A percentile compares a stretch with the other conserved stretches of the same genome.
These are phyloP conservation scores for Lachnellula occidentalis DNA, from an alignment of 2,329 filamentous ascomycete genomes.

Conservation along the genomic window DNA sequence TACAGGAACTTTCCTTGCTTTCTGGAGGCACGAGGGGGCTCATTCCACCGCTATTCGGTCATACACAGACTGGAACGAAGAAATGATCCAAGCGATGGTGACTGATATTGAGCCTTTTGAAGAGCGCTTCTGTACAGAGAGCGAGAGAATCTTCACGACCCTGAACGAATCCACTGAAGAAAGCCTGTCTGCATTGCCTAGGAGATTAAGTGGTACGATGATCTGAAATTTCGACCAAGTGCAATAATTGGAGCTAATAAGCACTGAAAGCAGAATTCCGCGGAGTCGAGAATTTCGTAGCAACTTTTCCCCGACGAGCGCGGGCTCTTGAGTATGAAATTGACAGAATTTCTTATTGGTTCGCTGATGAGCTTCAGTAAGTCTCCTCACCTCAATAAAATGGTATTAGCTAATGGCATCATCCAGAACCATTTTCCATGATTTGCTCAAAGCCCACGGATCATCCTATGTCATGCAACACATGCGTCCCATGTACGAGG, in stretches of 20 bases:
- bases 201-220: constrained; percentile 3
- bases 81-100: constrained; percentile 12
- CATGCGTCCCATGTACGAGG: constrained; percentile 12
- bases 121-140: not conserved
- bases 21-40: constrained; percentile 10
- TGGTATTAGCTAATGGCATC: not conserved
- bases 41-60: not conserved
- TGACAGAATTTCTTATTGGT: constrained; percentile 1
- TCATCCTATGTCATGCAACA: constrained; percentile 8
- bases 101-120: constrained; percentile 7
- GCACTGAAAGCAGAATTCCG: constrained; percentile 7
- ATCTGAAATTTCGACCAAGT: not conserved
- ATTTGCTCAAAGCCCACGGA: constrained; percentile 10
- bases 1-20: constrained; percentile 10
- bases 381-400: not conserved
- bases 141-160: constrained; percentile 1
- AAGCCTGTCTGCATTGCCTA: not conserved
- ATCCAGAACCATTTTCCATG: constrained; percentile 8
- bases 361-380: constrained; percentile 10
- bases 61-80: constrained; percentile 9
- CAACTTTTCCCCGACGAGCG: constrained; percentile 8
- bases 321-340: constrained; percentile 10
- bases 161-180: not conserved
- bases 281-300: constrained; percentile 4
- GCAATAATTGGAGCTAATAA: not conserved